Evolutionary conservation across 768 basidiomycete genomes (phyloP).

Genomic region (Pleurotus tuber-regium): DNA sequence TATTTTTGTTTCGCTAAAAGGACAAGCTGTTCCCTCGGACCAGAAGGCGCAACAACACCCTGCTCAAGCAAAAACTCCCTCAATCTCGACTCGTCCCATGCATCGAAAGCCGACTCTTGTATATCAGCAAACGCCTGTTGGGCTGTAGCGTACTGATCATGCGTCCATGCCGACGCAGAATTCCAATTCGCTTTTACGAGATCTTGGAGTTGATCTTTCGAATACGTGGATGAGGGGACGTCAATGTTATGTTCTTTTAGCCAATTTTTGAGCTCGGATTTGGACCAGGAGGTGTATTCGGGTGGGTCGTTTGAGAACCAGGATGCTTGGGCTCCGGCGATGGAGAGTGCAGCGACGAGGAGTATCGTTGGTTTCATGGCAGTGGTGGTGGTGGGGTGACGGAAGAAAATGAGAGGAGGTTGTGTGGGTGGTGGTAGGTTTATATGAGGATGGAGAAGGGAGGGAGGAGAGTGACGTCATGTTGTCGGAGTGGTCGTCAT

Average conservation of each 20-base stretch:
- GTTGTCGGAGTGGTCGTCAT: slow-evolving; percentile 7
- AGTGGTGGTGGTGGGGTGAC: not conserved
- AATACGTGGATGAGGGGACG: slow-evolving; percentile 41
- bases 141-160: slow-evolving; percentile 61
- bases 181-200: slow-evolving; percentile 67
- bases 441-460: not conserved
- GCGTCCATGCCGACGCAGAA: slow-evolving; percentile 48
- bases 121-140: slow-evolving; percentile 61
- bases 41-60: slow-evolving; percentile 80
- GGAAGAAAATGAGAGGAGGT: not conserved
- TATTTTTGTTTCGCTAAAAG: slow-evolving; percentile 75
- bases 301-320: slow-evolving; percentile 42
- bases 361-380: slow-evolving; percentile 28
- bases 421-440: not conserved
- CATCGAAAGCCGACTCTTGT: slow-evolving; percentile 63
- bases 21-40: slow-evolving; percentile 76
- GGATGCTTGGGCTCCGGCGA: slow-evolving; percentile 41
- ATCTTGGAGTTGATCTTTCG: slow-evolving; percentile 38
- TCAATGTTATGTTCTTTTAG: slow-evolving; percentile 64
- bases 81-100: slow-evolving; percentile 82
- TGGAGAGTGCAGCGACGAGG: slow-evolving; percentile 29
- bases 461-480: slow-evolving; percentile 19
- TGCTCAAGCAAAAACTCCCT: slow-evolving; percentile 85
- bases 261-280: slow-evolving; percentile 53
- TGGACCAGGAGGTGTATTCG: slow-evolving; percentile 3